Evolutionary conservation across 148 eudicot species (phyloP).

Genomic region (Spergularia marina): DNA sequence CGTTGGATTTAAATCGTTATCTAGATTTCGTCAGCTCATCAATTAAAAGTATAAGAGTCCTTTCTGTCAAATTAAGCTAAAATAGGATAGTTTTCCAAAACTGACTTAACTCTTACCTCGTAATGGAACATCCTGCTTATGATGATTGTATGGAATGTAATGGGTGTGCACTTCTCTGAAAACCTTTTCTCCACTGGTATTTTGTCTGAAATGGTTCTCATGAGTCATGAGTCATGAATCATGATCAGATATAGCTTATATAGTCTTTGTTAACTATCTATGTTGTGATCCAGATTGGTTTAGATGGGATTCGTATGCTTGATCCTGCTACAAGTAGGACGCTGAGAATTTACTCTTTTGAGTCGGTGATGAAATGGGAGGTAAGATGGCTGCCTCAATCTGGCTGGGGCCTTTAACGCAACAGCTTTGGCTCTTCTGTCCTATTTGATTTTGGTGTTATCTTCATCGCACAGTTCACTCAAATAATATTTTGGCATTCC

Average conservation of each 20-base stretch:
- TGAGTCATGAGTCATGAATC: background rate
- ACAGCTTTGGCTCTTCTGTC: background rate
- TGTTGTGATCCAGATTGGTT: conserved; percentile 54
- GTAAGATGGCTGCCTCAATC: conserved; percentile 32
- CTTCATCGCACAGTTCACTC: background rate
- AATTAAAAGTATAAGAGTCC: no score
- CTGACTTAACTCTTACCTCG: no score
- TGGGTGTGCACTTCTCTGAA: no score
- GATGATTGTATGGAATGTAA: no score
- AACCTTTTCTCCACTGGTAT: no score
- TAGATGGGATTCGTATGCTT: conserved; percentile 86
- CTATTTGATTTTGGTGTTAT: background rate
- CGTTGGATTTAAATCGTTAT: no score
- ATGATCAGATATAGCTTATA: background rate
- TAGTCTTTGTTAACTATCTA: background rate
- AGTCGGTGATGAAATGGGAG: conserved; percentile 73
- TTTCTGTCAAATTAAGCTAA: no score
- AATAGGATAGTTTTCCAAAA: no score
- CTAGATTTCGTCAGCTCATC: no score
- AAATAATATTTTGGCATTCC: conserved; percentile 4
- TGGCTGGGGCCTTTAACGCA: background rate
- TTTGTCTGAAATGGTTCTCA: background rate
- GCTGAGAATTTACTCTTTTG: conserved; percentile 73
- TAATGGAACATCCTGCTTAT: no score
- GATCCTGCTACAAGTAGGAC: conserved; percentile 77